A percentile compares a stretch with the other conserved stretches of the same genome.
These are phyloP conservation scores for Wickerhamiella vanderwaltii DNA, from an alignment of 805 yeast genomes.

Conservation along the genomic window DNA sequence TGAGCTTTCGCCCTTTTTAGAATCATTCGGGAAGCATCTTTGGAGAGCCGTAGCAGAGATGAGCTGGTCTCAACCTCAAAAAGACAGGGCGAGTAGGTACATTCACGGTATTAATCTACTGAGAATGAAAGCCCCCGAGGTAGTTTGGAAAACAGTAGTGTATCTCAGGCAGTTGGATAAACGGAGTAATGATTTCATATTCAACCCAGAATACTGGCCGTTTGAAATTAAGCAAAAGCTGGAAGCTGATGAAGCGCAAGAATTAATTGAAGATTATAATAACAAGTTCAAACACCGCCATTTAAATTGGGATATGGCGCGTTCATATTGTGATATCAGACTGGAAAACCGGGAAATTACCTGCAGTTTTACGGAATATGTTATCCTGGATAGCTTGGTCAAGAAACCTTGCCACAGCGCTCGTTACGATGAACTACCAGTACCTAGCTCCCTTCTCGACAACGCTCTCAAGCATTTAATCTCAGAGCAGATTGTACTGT, in stretches of 20 bases:
- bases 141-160: background rate
- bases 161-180: background rate
- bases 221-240: background rate
- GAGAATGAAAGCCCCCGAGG: background rate
- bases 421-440: background rate
- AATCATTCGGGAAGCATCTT: background rate
- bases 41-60: background rate
- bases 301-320: background rate
- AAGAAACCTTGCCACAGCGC: background rate
- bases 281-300: background rate
- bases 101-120: conserved; percentile 1
- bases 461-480: background rate
- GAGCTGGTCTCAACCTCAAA: background rate
- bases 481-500: background rate
- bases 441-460: background rate
- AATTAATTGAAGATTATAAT: background rate
- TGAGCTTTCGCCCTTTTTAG: conserved; percentile 5
- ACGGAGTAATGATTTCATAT: background rate
- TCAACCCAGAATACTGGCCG: conserved; percentile 1
- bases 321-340: background rate
- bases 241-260: background rate
- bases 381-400: background rate
- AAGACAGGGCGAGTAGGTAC: background rate
- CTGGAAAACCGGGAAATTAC: background rate
- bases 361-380: background rate